Conservation (phyloP, 805 yeast species). For the Candida ovalis region DNA sequence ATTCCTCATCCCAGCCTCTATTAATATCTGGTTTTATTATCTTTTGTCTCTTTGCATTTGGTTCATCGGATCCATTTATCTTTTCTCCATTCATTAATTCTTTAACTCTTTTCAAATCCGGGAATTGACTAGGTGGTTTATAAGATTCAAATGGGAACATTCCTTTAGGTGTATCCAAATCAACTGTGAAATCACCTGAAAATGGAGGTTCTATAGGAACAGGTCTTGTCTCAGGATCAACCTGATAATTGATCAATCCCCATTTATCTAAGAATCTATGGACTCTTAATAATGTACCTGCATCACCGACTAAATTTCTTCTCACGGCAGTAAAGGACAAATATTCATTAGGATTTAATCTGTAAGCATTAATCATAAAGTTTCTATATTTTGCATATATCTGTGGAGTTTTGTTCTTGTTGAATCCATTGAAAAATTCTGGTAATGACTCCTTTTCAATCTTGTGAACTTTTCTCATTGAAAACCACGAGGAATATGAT, state of each 20-base stretch:
- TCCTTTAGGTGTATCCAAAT: constrained; percentile 87
- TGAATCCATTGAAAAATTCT: constrained; percentile 66
- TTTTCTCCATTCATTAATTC: constrained; percentile 13
- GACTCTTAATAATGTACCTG: constrained; percentile 79
- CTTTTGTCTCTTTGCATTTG: constrained; percentile 20
- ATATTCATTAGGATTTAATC: constrained; percentile 87
- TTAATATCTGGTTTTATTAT: constrained; percentile 34
- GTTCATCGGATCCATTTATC: constrained; percentile 11
- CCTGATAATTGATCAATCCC: constrained; percentile 94
- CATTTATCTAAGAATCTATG: constrained; percentile 82
- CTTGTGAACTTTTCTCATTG: constrained; percentile 63
- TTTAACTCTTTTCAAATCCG: constrained; percentile 30
- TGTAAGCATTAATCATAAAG: constrained; percentile 82
- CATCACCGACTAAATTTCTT: constrained; percentile 88
- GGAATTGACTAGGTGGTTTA: constrained; percentile 55
- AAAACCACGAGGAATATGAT: constrained; percentile 85
- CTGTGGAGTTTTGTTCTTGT: constrained; percentile 75
- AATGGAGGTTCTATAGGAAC: constrained; percentile 65
- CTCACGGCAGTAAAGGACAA: constrained; percentile 87
- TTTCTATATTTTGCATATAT: constrained; percentile 80
- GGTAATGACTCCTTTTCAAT: constrained; percentile 44
- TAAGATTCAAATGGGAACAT: constrained; percentile 86
- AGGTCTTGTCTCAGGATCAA: constrained; percentile 73
- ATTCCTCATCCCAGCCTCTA: constrained; percentile 63
- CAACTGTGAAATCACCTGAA: constrained; percentile 72